Evolutionary conservation across 495 filamentous ascomycete species (phyloP).

Genomic region (Articulospora tetracladia): DNA sequence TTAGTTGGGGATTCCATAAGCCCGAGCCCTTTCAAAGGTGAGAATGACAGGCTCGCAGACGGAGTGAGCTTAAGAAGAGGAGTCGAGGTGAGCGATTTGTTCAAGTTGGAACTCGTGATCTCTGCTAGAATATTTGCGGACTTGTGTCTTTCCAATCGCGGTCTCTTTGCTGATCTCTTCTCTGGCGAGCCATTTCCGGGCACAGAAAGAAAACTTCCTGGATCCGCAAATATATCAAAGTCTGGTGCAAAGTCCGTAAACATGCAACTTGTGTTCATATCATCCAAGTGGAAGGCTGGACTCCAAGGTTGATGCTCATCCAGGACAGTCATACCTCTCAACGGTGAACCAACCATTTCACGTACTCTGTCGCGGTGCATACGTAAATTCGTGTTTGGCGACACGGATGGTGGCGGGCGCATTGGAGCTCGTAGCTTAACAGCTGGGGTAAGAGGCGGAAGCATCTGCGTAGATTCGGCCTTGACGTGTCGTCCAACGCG

Average conservation of each 20-base stretch:
- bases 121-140: conserved; percentile 64
- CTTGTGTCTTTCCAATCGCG: conserved; percentile 51
- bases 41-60: conserved; percentile 11
- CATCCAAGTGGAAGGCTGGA: conserved; percentile 67
- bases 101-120: conserved; percentile 51
- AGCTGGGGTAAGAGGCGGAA: conserved; percentile 80
- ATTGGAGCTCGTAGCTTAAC: conserved; percentile 80
- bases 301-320: conserved; percentile 70
- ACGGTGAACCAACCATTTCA: conserved; percentile 84
- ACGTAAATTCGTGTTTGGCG: conserved; percentile 91
- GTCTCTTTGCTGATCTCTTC: conserved; percentile 67
- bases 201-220: conserved; percentile 36
- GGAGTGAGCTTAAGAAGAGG: conserved; percentile 40
- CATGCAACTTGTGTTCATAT: conserved; percentile 43
- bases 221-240: conserved; percentile 74
- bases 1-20: conserved; percentile 43
- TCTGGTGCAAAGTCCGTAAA: conserved; percentile 47
- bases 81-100: conserved; percentile 43
- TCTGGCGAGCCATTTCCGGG: conserved; percentile 66
- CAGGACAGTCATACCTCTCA: conserved; percentile 64
- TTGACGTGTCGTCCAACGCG: conserved; percentile 48
- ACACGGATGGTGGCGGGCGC: conserved; percentile 81
- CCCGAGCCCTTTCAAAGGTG: conserved; percentile 31
- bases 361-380: conserved; percentile 85
- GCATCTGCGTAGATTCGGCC: conserved; percentile 45